phyloP scores from a whole-genome alignment of 805 yeast species.

The Priceomyces castillae region DNA sequence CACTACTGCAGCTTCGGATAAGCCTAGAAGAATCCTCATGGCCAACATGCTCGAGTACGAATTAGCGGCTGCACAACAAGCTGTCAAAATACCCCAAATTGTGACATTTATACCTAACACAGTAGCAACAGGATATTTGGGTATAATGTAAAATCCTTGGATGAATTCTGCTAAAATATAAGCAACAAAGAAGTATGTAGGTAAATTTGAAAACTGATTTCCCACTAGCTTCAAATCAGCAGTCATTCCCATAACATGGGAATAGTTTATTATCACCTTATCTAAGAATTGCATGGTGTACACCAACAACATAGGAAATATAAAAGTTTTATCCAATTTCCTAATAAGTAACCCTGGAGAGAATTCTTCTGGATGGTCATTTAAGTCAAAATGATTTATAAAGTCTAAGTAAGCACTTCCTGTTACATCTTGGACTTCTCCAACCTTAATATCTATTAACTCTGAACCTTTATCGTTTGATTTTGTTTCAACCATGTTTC shows the following conservation, averaged over 20 bases:
- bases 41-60: slow-evolving; percentile 13
- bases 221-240: slow-evolving; percentile 13
- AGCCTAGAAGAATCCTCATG: slow-evolving; percentile 14
- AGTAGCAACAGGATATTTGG: slow-evolving; percentile 13
- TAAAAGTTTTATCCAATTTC: slow-evolving; percentile 15
- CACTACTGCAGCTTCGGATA: slow-evolving; percentile 14
- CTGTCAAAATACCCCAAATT: slow-evolving; percentile 13
- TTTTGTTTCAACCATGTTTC: neutral
- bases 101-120: slow-evolving; percentile 14
- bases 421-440: neutral
- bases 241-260: slow-evolving; percentile 16
- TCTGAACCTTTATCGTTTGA: slow-evolving; percentile 1
- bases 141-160: slow-evolving; percentile 13
- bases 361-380: slow-evolving; percentile 15
- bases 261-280: slow-evolving; percentile 15
- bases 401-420: slow-evolving; percentile 9
- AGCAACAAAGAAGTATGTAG: slow-evolving; percentile 16
- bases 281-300: slow-evolving; percentile 16
- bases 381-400: slow-evolving; percentile 14
- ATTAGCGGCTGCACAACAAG: slow-evolving; percentile 10
- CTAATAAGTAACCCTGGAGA: slow-evolving; percentile 8
- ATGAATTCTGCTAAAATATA: slow-evolving; percentile 15
- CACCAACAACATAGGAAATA: slow-evolving; percentile 10
- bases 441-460: neutral
- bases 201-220: slow-evolving; percentile 15